Evolutionary conservation across 202 grass and related monocot genomes (phyloP), one percentile per base, ranked within the genome.

Genomic region (Eragrostis tef): DNA sequence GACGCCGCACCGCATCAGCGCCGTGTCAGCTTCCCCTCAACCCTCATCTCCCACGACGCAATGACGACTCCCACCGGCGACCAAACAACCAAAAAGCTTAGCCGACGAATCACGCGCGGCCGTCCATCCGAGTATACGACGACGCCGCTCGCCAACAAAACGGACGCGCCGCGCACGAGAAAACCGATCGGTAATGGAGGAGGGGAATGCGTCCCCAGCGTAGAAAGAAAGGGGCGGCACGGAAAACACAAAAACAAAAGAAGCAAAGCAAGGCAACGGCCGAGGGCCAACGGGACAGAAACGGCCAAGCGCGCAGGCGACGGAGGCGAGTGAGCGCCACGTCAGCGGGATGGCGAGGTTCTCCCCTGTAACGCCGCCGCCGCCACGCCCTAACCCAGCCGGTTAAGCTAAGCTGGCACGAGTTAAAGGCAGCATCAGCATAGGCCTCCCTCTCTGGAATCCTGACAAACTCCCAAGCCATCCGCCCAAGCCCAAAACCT

Each of bases 1-100:
- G 48, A 44, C 57, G 67, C 67, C 34, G 75, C 78, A 17, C 85
- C 64, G 65, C 64, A 64, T 87, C 85, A 65, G 85, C 39, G 14
- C 65, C 64, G 52, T 68, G 72, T 77, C 71, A 87, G 58, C 81
- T 11, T 7, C 45, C 7, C 22, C 29, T 31, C 29, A 31, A 22
- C 0, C 0, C 42, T 11, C 20, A 57, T 21, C 9, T 57, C n/a
- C n/a, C 53, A 31, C 29, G 29, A 31, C 2, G 29, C 29, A 3
- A 31, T 3, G 20, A 39, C 39, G 16, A 15, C 61, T 15, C 26
- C 1, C 21, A 3, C 29, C 77, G 49, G 63, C 49, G 34, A 54
- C 63, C 62, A 66, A 51, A 52, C n/a, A 9, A 31, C 74, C 8
- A 20, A 34, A 48, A 8, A 64, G 8, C 4, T 22, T 31, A 31